phyloP scores from a whole-genome alignment of 768 basidiomycete genomes.

The Mycena epipterygia region DNA sequence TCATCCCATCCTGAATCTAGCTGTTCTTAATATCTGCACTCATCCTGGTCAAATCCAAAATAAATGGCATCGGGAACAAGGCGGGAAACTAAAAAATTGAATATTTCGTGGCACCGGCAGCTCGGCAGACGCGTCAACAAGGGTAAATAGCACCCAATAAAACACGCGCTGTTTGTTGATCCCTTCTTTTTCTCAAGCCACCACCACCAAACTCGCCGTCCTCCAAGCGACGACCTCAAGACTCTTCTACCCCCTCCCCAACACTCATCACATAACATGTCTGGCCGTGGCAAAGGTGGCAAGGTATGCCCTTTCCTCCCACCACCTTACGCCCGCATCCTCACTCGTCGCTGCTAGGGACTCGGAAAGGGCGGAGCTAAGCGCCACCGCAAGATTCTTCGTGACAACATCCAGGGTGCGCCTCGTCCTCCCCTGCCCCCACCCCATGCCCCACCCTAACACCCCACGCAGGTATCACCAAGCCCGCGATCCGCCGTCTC shows the following conservation, averaged over 20 bases:
- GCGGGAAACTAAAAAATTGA: too few species aligned
- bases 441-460: neutral
- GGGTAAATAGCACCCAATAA: neutral
- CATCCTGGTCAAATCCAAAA: too few species aligned
- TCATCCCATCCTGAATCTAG: too few species aligned
- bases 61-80: too few species aligned
- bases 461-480: constrained; percentile 74
- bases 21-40: too few species aligned
- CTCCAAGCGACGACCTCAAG: constrained; percentile 1
- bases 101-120: too few species aligned
- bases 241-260: constrained; percentile 8
- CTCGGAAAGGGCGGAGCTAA: constrained; percentile 89
- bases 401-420: constrained; percentile 76
- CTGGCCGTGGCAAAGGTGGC: constrained; percentile 96
- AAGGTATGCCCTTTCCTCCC: constrained; percentile 61
- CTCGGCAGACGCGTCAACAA: constrained; percentile 11
- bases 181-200: constrained; percentile 40
- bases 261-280: constrained; percentile 65
- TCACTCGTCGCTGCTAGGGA: constrained; percentile 55
- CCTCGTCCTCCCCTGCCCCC: neutral
- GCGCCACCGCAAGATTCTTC: constrained; percentile 87
- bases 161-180: neutral
- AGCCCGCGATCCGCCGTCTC: constrained; percentile 94
- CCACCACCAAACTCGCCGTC: constrained; percentile 33
- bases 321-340: neutral